These are phyloP conservation scores for Fagopyrum homotropicum DNA, from an alignment of 148 eudicot genomes.

Conservation along the genomic window DNA sequence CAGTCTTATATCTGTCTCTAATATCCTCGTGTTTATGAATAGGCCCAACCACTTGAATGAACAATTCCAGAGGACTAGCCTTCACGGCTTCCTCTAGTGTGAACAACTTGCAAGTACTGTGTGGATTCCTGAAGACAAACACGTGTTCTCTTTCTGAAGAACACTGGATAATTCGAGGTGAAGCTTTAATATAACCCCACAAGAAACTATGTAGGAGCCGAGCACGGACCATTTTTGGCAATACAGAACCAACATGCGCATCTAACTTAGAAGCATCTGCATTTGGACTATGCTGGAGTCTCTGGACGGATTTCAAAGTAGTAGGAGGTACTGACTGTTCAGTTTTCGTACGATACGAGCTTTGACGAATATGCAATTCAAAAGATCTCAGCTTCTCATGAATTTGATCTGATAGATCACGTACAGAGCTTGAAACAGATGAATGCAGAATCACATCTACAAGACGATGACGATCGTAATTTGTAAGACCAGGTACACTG, in stretches of 20 bases:
- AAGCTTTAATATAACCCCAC: slow-evolving; percentile 56
- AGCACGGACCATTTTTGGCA: slow-evolving; percentile 84
- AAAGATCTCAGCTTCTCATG: slow-evolving; percentile 70
- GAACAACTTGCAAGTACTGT: slow-evolving; percentile 65
- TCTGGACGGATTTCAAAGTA: slow-evolving; percentile 53
- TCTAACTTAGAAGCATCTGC: slow-evolving; percentile 47
- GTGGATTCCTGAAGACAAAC: slow-evolving; percentile 54
- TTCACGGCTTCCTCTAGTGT: slow-evolving; percentile 55
- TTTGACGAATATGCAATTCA: slow-evolving; percentile 61
- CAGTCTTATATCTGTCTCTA: slow-evolving; percentile 67
- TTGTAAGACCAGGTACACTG: slow-evolving; percentile 66
- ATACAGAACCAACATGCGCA: slow-evolving; percentile 55
- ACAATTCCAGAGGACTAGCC: slow-evolving; percentile 91
- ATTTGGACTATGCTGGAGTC: slow-evolving; percentile 36
- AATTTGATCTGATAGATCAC: slow-evolving; percentile 61
- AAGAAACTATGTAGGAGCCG: slow-evolving; percentile 70
- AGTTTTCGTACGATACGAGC: slow-evolving; percentile 42
- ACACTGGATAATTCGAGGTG: slow-evolving; percentile 40
- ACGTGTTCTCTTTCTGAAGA: slow-evolving; percentile 36
- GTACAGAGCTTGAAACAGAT: slow-evolving; percentile 41
- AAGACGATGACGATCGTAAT: slow-evolving; percentile 54
- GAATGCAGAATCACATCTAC: slow-evolving; percentile 68
- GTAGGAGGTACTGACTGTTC: slow-evolving; percentile 39
- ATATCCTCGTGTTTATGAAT: slow-evolving; percentile 55
- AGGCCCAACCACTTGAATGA: slow-evolving; percentile 78